phyloP scores from a whole-genome alignment of 129 eudicot genomes.

The Chrysanthemum lavandulifolium region DNA sequence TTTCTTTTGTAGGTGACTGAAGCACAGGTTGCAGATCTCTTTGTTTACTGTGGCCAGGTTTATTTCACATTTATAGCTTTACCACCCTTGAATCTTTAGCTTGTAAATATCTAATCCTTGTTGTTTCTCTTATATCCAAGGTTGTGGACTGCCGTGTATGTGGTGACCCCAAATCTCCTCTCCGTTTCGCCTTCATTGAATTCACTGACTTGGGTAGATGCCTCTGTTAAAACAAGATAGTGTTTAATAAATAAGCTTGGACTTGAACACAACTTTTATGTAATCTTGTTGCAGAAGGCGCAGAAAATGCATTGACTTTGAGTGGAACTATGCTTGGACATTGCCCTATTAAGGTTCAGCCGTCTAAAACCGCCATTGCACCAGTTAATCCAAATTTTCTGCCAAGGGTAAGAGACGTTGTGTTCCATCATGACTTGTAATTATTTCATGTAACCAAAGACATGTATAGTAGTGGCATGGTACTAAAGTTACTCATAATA shows the following conservation, averaged over 20 bases:
- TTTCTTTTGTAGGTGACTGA: constrained; percentile 65
- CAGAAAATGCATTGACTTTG: constrained; percentile 42
- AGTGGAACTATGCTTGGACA: constrained; percentile 93
- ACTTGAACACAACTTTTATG: too few species aligned
- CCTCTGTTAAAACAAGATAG: not conserved
- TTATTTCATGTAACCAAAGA: too few species aligned
- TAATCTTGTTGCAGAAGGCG: too few species aligned
- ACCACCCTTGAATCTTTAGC: not conserved
- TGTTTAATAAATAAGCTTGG: too few species aligned
- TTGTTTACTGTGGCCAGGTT: constrained; percentile 84
- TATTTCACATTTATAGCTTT: not conserved
- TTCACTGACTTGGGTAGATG: constrained; percentile 75
- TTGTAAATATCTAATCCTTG: constrained; percentile 6
- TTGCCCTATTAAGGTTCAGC: constrained; percentile 79
- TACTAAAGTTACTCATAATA: not conserved
- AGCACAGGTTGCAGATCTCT: constrained; percentile 85
- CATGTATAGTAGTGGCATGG: too few species aligned
- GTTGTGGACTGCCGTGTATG: too few species aligned
- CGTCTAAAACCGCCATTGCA: constrained; percentile 66
- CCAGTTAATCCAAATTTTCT: too few species aligned
- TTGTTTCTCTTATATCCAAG: constrained; percentile 27
- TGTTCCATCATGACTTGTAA: too few species aligned
- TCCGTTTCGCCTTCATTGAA: constrained; percentile 85
- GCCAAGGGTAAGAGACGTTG: too few species aligned
- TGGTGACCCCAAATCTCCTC: constrained; percentile 50